A percentile compares a stretch with the other conserved stretches of the same genome.
phyloP scores from a whole-genome alignment of 768 basidiomycete genomes.

The Saitozyma podzolica region DNA sequence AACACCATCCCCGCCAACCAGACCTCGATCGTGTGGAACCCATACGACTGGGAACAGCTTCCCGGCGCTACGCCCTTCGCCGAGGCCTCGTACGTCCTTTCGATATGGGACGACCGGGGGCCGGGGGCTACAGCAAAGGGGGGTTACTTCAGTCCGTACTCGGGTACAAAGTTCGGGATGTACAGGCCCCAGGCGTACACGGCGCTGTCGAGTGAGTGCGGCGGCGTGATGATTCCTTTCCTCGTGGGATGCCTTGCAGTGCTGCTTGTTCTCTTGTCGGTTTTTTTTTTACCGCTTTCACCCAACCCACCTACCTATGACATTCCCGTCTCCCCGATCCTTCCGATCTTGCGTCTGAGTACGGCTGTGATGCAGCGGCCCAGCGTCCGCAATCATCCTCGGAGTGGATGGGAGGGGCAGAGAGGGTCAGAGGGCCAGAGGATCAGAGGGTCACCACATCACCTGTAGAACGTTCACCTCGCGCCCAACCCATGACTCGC shows the following conservation, averaged over 20 bases:
- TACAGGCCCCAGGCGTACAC: slow-evolving; percentile 77
- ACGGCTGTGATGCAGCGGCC: background rate
- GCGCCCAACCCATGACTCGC: no score
- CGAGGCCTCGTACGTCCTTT: slow-evolving; percentile 72
- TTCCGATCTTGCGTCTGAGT: no score
- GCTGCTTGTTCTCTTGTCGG: background rate
- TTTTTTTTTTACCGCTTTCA: no score
- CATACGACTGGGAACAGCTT: slow-evolving; percentile 69
- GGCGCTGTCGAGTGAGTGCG: slow-evolving; percentile 58
- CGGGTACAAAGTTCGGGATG: slow-evolving; percentile 73
- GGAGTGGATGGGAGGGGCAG: background rate
- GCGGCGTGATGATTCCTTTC: background rate
- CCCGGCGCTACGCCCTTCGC: slow-evolving; percentile 68
- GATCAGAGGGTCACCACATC: background rate
- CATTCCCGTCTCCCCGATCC: no score
- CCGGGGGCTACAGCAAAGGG: slow-evolving; percentile 61
- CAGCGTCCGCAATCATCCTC: background rate
- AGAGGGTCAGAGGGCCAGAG: background rate
- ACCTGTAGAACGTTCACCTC: background rate
- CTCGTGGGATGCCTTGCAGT: background rate
- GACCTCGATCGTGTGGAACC: slow-evolving; percentile 71
- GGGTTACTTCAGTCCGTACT: slow-evolving; percentile 70
- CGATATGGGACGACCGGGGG: slow-evolving; percentile 80
- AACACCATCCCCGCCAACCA: slow-evolving; percentile 67
- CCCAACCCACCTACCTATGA: no score